Conservation (phyloP, 1,139 yeast genomes). For the Pichia sp. region DNA sequence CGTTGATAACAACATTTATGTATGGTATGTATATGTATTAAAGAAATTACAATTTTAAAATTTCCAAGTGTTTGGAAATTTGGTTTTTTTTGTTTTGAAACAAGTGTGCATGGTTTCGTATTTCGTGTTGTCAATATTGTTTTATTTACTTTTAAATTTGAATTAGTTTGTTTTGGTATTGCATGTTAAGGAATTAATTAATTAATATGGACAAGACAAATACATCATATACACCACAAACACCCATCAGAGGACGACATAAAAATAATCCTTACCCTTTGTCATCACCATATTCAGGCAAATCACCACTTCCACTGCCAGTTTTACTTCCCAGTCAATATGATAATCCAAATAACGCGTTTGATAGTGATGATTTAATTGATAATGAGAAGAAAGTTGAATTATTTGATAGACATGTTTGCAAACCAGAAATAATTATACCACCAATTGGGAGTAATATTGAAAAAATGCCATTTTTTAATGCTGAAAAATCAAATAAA, state of each 20-base stretch:
- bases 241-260: background rate
- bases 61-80: no score
- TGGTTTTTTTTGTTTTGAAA: no score
- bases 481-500: background rate
- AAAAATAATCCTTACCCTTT: slow-evolving; percentile 2
- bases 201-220: background rate
- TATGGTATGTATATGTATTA: no score
- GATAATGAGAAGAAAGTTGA: slow-evolving; percentile 1
- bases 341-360: background rate
- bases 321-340: slow-evolving; percentile 7
- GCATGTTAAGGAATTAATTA: background rate
- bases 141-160: background rate
- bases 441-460: slow-evolving; percentile 11
- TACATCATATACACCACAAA: background rate
- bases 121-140: no score
- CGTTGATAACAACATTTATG: no score
- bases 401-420: slow-evolving; percentile 4
- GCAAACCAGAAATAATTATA: background rate
- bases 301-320: slow-evolving; percentile 15
- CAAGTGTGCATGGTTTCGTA: no score
- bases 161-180: background rate
- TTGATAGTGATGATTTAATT: background rate
- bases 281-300: slow-evolving; percentile 16
- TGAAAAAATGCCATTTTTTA: slow-evolving; percentile 12
- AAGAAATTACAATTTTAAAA: no score